These are phyloP conservation scores for Chamaenerion angustifolium DNA, from an alignment of 345 rosid species.

Conservation along the genomic window DNA sequence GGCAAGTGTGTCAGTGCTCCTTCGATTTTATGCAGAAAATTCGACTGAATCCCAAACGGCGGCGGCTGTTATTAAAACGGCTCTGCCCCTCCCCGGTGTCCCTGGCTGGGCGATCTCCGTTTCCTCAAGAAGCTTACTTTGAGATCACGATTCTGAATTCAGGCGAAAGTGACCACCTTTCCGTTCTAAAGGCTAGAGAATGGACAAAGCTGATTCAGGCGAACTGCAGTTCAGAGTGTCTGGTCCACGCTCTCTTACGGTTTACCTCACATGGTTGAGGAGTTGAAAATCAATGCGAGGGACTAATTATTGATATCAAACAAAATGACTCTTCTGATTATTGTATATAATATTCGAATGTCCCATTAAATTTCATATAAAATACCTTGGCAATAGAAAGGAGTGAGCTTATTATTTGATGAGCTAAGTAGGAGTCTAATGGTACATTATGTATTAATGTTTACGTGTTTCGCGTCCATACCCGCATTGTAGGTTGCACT, in stretches of 20 bases:
- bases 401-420: too few species aligned
- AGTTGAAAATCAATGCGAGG: conserved; percentile 19
- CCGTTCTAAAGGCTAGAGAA: conserved; percentile 21
- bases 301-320: too few species aligned
- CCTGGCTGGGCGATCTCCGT: conserved; percentile 57
- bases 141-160: conserved; percentile 53
- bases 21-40: conserved; percentile 68
- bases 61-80: conserved; percentile 48
- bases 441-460: too few species aligned
- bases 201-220: conserved; percentile 45
- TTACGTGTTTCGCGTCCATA: too few species aligned
- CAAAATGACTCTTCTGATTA: too few species aligned
- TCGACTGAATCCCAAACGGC: conserved; percentile 48
- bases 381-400: too few species aligned
- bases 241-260: conserved; percentile 17
- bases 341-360: too few species aligned
- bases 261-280: conserved; percentile 24
- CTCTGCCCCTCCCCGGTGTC: conserved; percentile 86
- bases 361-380: too few species aligned
- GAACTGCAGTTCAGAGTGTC: conserved; percentile 34
- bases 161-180: conserved; percentile 9
- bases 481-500: too few species aligned
- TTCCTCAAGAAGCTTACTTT: conserved; percentile 88
- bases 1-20: conserved; percentile 77
- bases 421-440: too few species aligned